phyloP scores from a whole-genome alignment of 2,329 filamentous ascomycete genomes.

The Talaromyces sp. region DNA sequence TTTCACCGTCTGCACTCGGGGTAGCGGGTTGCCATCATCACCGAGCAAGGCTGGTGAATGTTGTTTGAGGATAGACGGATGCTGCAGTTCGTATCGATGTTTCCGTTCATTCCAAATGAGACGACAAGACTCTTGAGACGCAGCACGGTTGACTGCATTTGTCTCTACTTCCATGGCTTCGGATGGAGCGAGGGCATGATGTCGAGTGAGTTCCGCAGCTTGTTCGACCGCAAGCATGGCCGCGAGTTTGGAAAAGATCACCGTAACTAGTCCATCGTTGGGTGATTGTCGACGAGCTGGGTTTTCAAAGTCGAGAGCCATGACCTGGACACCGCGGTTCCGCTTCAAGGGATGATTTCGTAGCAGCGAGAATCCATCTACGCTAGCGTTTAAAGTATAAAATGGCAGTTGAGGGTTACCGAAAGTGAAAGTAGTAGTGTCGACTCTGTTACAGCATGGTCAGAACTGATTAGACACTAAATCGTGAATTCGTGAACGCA shows the following conservation, averaged over 20 bases:
- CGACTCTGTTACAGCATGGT: slow-evolving; percentile 30
- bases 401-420: slow-evolving; percentile 42
- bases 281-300: slow-evolving; percentile 36
- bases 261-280: slow-evolving; percentile 43
- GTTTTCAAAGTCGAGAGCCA: slow-evolving; percentile 42
- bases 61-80: slow-evolving; percentile 40
- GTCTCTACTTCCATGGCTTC: slow-evolving; percentile 42
- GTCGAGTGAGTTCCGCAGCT: slow-evolving; percentile 37
- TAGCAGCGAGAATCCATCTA: slow-evolving; percentile 41
- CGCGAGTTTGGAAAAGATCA: slow-evolving; percentile 48
- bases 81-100: slow-evolving; percentile 44
- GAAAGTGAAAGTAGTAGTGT: slow-evolving; percentile 43
- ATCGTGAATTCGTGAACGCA: slow-evolving; percentile 22
- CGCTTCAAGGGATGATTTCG: slow-evolving; percentile 41
- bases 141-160: slow-evolving; percentile 43
- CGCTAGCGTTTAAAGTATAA: slow-evolving; percentile 45
- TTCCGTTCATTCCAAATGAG: slow-evolving; percentile 43
- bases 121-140: slow-evolving; percentile 45
- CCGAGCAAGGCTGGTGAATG: slow-evolving; percentile 31
- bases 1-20: slow-evolving; percentile 29
- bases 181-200: slow-evolving; percentile 39
- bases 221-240: slow-evolving; percentile 50
- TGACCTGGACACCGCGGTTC: slow-evolving; percentile 41
- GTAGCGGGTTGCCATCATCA: slow-evolving; percentile 34
- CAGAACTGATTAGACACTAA: slow-evolving; percentile 13